phyloP scores from a whole-genome alignment of 305 asterid genomes.

The Solanum hybrid region DNA sequence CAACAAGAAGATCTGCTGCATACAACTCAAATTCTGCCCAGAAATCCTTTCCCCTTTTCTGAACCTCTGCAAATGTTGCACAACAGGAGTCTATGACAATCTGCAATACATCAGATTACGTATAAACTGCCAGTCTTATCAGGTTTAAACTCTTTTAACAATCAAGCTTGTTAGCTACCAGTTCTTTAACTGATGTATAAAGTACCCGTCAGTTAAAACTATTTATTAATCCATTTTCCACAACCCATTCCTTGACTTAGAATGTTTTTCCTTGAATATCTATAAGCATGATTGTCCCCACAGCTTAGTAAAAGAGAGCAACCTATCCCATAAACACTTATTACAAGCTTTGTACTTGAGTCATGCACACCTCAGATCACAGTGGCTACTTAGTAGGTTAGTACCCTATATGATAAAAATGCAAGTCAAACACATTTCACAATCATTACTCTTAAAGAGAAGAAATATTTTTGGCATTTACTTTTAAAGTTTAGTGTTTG shows the following conservation, averaged over 20 bases:
- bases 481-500: not conserved
- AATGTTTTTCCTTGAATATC: not conserved
- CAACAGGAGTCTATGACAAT: constrained; percentile 80
- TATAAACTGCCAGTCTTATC: not conserved
- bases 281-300: not conserved
- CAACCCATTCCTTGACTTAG: not conserved
- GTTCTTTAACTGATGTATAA: not conserved
- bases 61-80: constrained; percentile 92
- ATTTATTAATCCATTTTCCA: not conserved
- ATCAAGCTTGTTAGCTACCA: not conserved
- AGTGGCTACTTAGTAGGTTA: not conserved
- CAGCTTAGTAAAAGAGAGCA: not conserved
- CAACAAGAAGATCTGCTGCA: constrained; percentile 85
- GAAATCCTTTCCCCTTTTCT: constrained; percentile 80
- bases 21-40: constrained; percentile 93
- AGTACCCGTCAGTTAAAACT: not conserved
- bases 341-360: not conserved
- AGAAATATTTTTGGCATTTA: not conserved
- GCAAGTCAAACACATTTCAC: constrained; percentile 5
- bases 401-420: not conserved
- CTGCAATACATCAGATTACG: constrained; percentile 25
- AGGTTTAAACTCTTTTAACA: not conserved
- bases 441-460: not conserved
- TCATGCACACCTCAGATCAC: not conserved
- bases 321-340: not conserved